These are phyloP conservation scores for Ogataea hybrid DNA, from an alignment of 1,139 yeast species.

Conservation along the genomic window DNA sequence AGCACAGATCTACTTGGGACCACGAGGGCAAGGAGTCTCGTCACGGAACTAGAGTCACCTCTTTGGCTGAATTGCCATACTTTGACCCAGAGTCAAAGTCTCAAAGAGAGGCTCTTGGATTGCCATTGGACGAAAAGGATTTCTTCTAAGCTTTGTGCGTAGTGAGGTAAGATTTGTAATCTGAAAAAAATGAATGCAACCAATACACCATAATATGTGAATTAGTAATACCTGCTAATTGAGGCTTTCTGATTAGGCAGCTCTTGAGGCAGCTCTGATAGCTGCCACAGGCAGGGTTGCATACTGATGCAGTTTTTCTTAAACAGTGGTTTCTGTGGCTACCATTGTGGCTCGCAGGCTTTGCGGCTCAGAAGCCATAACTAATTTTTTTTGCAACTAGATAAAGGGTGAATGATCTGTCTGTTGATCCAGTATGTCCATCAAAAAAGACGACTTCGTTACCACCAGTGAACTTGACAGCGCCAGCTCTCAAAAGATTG, in stretches of 20 bases:
- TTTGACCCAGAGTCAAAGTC: constrained; percentile 51
- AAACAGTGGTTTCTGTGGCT: constrained; percentile 1
- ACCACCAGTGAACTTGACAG: not conserved
- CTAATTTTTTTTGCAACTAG: not conserved
- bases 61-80: constrained; percentile 53
- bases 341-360: not conserved
- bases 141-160: not conserved
- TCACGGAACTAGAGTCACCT: constrained; percentile 57
- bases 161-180: not conserved
- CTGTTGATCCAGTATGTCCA: not conserved
- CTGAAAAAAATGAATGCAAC: not conserved
- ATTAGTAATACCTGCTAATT: not conserved
- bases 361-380: constrained; percentile 3
- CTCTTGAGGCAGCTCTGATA: too few relatives aligned
- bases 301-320: not conserved
- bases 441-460: not conserved
- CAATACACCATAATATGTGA: too few relatives aligned
- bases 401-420: not conserved
- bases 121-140: constrained; percentile 36
- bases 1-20: constrained; percentile 46
- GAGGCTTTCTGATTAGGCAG: not conserved
- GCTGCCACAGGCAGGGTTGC: too few relatives aligned
- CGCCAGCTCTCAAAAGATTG: not conserved
- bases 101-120: constrained; percentile 53
- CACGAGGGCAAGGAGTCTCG: constrained; percentile 49